Evolutionary conservation across 441 rosid species (phyloP), one percentile per base, ranked within the genome.

Genomic region (Mallotus repandus): DNA sequence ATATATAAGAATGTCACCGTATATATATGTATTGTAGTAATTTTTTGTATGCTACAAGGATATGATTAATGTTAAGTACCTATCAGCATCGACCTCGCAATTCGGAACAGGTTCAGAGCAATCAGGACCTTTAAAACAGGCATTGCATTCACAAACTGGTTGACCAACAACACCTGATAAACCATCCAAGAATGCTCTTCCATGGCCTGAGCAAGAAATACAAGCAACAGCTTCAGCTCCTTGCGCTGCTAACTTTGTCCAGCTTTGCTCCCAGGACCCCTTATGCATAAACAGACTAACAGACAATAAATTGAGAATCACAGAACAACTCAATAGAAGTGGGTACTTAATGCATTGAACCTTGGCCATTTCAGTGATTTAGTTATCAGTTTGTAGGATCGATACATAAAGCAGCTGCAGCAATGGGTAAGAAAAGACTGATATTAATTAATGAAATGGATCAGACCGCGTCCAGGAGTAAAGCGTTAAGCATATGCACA

Each of bases 161-260:
- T 52, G 21, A 11, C 59, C 66, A 45, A 11, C 69, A 62, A 35
- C 29, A 57, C 35, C 25, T 54, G 16, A 49, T 63, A 53, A 68
- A 45, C 80, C 73, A 67, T 72, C 80, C 22, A 68, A 32, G 45
- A 58, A 77, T 2, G 73, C 80, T 38, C 76, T 72, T 7, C 80
- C 80, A 64, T 72, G 80, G 49, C 77, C 77, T 1, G 80, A 77
- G 38, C 80, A 77, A 9, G 69, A 52, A 19, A 77, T 59, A 9
- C 68, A 61, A 3, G 68, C 72, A n/a, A 77, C 72, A 11, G 19
- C 68, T 62, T 71, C 80, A 10, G 76, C 80, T 71, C 66, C 80
- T 52, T 32, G 63, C 5, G 63, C 76, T 7, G 80, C 77, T 57
- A 10, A 13, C 9, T 16, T 62, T 21, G 63, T 56, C 74, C 66